Base-by-base conservation (phyloP, 148 eudicot genomes). In the Amaranthus cruentus region DNA sequence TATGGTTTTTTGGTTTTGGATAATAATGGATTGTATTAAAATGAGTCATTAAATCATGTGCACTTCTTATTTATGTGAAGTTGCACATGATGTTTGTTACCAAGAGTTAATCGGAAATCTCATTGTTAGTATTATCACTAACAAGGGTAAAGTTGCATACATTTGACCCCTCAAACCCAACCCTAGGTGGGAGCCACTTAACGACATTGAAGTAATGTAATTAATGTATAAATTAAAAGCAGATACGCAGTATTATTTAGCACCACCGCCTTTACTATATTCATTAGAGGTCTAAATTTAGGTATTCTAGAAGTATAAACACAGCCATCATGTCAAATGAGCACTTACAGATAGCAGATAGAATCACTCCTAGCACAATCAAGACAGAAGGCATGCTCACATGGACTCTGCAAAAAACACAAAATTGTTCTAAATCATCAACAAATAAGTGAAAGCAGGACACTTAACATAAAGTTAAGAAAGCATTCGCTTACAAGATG, bases 351-450 rank as follows among this genome's bases (percentile, higher is more conserved):
- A 79, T 88, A 92, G 84, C 99, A 95, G 63, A 95, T 81, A n/a
- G 99, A 92, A 79, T 95, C 94, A 79, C 97, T 95, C 85, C 99
- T 90, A 9, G 96, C 94, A 78, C 99, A 95, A 78, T 92, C 99
- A 79, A 92, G 88, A 75, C 99, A 95, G 88, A 91, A 95, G 44
- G 86, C 91, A 87, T 95, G 99, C 56, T 90, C 99, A 68, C 99
- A 95, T 49, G 99, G 99, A 78, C 87, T 92, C 99, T 95, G 96
- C 94, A 90, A 84, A 75, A 78, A n/a, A 71, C 18, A 81, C 9
- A 76, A 69, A 62, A 76, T 64, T 64, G 53, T 75, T 52, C 12
- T 3, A 14, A 44, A 47, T 42, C 68, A 53, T 3, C 14, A 53
- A 57, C 47, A 50, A 57, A 15, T 46, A 76, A 67, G 49, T 54